Evolutionary conservation across 495 filamentous ascomycete species (phyloP).

Genomic region (Tuber melanosporum): DNA sequence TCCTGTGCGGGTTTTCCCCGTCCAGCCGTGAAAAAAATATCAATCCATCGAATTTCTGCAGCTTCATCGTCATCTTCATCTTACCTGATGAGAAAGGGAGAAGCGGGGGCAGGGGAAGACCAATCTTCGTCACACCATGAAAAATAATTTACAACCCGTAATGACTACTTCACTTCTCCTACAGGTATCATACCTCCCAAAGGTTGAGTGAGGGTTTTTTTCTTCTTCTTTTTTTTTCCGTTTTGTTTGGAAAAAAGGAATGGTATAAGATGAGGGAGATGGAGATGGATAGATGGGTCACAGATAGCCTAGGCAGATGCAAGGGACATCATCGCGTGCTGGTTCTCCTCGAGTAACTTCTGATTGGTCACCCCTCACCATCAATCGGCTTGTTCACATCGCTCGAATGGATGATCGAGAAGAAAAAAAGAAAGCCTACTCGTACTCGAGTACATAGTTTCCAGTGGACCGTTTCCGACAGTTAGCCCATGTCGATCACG

Average conservation of each 20-base stretch:
- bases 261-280: background rate
- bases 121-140: no score
- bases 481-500: constrained; percentile 13
- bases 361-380: background rate
- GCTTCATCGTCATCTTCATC: background rate
- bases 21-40: background rate
- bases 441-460: background rate
- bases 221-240: background rate
- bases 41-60: background rate
- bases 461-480: constrained; percentile 14
- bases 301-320: background rate
- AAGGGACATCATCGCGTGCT: constrained; percentile 7
- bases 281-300: background rate
- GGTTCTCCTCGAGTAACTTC: background rate
- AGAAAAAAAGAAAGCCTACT: background rate
- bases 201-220: background rate
- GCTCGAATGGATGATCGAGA: background rate
- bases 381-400: background rate
- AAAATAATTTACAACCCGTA: constrained; percentile 5
- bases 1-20: no score
- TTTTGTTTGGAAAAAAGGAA: no score
- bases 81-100: background rate
- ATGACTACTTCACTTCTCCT: constrained; percentile 14
- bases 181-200: background rate
- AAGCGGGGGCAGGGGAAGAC: background rate